Evolutionary conservation across 164 flowering plant genomes (phyloP).

Genomic region (Malania oleifera): DNA sequence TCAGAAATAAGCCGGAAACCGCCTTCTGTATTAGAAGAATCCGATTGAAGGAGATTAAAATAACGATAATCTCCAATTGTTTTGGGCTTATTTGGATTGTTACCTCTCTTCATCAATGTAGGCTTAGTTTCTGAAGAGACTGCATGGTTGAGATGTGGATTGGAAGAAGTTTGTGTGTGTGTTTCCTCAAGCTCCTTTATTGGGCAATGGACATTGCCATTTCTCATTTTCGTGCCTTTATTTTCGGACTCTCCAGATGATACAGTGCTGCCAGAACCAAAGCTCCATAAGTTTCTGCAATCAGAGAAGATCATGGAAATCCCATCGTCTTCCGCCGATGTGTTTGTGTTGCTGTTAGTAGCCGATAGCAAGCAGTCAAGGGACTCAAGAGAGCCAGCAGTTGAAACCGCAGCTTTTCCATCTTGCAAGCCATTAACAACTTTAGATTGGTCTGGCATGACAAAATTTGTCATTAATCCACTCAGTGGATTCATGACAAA

Average conservation of each 20-base stretch:
- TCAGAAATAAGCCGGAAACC: conserved; percentile 39
- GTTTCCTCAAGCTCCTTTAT: conserved; percentile 16
- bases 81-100: conserved; percentile 9
- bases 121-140: background rate
- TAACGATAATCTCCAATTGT: conserved; percentile 4
- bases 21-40: conserved; percentile 23
- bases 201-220: conserved; percentile 9
- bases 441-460: conserved; percentile 5
- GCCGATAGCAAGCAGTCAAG: conserved; percentile 57
- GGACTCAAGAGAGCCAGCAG: conserved; percentile 43
- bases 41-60: conserved; percentile 23
- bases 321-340: conserved; percentile 55
- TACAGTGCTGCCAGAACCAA: conserved; percentile 21
- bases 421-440: conserved; percentile 9
- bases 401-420: conserved; percentile 10
- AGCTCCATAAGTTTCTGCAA: conserved; percentile 38
- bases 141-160: conserved; percentile 6
- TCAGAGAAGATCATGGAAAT: conserved; percentile 60
- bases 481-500: conserved; percentile 8
- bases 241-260: conserved; percentile 56
- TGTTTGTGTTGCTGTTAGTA: conserved; percentile 53
- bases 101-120: conserved; percentile 13
- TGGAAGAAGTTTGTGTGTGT: conserved; percentile 18
- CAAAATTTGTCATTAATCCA: conserved; percentile 16
- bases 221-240: conserved; percentile 17